phyloP scores from a whole-genome alignment of 352 stramenopile genomes.

The Aphanomyces stellatus region DNA sequence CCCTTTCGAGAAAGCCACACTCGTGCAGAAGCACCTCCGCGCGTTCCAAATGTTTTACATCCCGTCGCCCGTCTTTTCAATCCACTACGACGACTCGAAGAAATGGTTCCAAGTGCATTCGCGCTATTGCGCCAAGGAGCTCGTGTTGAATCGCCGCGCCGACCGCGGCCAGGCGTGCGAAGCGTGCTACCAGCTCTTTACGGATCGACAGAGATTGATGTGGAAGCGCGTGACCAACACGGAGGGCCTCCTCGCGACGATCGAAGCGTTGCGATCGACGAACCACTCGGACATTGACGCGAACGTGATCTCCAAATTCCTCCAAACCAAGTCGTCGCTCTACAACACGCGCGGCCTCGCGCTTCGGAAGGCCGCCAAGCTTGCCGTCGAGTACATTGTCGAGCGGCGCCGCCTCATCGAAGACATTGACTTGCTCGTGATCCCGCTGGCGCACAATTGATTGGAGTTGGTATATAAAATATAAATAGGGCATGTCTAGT shows the following conservation, averaged over 20 bases:
- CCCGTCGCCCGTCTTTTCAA: conserved; percentile 8
- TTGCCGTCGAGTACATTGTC: conserved; percentile 14
- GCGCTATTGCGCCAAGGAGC: conserved; percentile 6
- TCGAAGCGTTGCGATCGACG: conserved; percentile 14
- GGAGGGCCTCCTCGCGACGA: conserved; percentile 13
- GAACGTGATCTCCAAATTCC: conserved; percentile 9
- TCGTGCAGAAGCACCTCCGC: neutral
- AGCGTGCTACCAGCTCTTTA: conserved; percentile 19
- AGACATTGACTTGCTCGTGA: conserved; percentile 16
- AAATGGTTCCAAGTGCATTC: conserved; percentile 16
- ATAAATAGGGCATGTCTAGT: conserved; percentile 5
- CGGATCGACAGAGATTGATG: conserved; percentile 17
- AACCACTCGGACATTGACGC: conserved; percentile 19
- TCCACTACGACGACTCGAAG: conserved; percentile 8
- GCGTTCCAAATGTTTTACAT: conserved; percentile 16
- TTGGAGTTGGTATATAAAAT: neutral
- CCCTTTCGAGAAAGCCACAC: conserved; percentile 4
- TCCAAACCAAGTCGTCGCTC: conserved; percentile 13
- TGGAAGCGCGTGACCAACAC: conserved; percentile 20
- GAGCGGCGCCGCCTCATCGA: conserved; percentile 17
- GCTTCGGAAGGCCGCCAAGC: conserved; percentile 12
- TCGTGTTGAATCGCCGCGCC: conserved; percentile 6
- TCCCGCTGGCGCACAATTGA: conserved; percentile 11
- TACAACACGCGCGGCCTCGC: conserved; percentile 13
- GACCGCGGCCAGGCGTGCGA: conserved; percentile 17